Evolutionary conservation across 2,329 filamentous ascomycete species (phyloP), one percentile per base, ranked within the genome.

Genomic region (Alternaria metachromatica): DNA sequence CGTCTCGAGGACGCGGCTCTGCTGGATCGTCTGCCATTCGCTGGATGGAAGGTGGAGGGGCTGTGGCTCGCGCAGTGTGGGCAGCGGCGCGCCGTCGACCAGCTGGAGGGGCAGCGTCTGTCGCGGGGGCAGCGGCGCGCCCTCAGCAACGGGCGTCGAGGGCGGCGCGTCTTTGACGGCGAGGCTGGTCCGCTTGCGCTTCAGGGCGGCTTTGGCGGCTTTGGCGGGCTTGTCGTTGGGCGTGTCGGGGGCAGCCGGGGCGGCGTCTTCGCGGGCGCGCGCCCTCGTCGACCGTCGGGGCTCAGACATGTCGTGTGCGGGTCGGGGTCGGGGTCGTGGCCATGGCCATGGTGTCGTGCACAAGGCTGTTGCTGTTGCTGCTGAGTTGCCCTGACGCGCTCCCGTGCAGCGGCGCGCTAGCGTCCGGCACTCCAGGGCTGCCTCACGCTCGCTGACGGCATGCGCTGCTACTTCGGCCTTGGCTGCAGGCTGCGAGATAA

Each of bases 1-100:
- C 70, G 94, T 90, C 72, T 87, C 85, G 62, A 95, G 83, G 20
- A 95, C 91, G 69, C 90, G 91, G 80, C 92, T 93, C 76, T 93
- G 90, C 60, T 89, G 87, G 44, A 94, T 85, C 23, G 88, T 88
- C 80, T 94, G 92, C 74, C 90, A 95, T 13, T 93, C 90, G 67
- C 86, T 87, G 5, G 81, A 75, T 0, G 89, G 82, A 7, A 94
- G 82, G 65, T 89, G 85, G 8, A 87, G 85, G 1, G 88, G 81
- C 76, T 96, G 92, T 15, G 89, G 84, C 53, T 87, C 85, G 69
- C 90, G 86, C 13, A 94, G 85, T 0, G 89, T 92, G 3, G 92
- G 92, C 30, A 95, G 81, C 15, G 91, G 89, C 72, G 90, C 88
- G 53, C 89, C 89, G 3, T 90, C 80, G 70, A 86, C 82, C 37